Conservation (phyloP, 305 asterid genomes). For the Fraxinus baroniana region DNA sequence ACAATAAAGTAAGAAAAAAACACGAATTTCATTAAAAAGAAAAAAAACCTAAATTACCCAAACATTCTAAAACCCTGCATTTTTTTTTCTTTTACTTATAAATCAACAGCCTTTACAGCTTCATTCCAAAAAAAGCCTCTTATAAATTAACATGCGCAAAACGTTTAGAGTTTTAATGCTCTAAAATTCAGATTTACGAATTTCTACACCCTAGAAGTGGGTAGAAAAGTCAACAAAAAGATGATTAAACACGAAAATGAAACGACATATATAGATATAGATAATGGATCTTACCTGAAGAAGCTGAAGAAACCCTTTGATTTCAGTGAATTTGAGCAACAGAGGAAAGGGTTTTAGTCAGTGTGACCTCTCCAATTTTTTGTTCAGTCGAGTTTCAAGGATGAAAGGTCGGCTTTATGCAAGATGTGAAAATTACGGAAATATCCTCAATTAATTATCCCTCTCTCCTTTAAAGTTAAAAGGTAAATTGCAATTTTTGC, state of each 20-base stretch:
- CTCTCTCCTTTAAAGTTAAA: background rate
- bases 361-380: background rate
- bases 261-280: background rate
- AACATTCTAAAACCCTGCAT: background rate
- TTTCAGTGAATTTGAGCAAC: background rate
- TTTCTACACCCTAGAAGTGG: background rate
- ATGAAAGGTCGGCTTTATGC: background rate
- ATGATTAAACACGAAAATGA: background rate
- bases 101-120: background rate
- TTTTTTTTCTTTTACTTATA: background rate
- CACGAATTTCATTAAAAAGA: background rate
- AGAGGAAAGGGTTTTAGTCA: background rate
- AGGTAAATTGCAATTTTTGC: background rate
- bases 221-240: background rate
- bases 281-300: conserved; percentile 12
- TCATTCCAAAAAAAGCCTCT: background rate
- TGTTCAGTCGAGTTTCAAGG: background rate
- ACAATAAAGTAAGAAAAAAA: background rate
- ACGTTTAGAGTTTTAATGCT: background rate
- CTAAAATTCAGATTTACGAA: background rate
- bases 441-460: conserved; percentile 1
- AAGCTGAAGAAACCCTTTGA: conserved; percentile 7
- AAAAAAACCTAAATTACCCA: background rate
- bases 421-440: background rate
- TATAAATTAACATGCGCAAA: background rate